Evolutionary conservation across 331 rosid genomes (phyloP).

Genomic region (Erythrophleum ivorense): DNA sequence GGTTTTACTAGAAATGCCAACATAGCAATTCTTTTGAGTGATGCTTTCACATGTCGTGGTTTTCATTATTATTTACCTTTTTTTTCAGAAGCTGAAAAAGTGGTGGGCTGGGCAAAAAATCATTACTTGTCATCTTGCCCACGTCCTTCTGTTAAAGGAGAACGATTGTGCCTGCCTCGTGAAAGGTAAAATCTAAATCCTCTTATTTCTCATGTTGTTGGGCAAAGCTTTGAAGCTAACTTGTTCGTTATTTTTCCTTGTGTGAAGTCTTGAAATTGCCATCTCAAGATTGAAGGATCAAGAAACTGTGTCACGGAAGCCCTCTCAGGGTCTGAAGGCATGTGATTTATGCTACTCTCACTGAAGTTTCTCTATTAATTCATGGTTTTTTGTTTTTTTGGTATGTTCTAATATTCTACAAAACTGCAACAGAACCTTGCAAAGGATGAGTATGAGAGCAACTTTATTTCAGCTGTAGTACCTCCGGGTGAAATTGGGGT

Average conservation of each 20-base stretch:
- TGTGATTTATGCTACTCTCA: slow-evolving; percentile 31
- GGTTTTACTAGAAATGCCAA: background rate
- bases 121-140: slow-evolving; percentile 78
- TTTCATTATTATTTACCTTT: slow-evolving; percentile 15
- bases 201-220: slow-evolving; percentile 5
- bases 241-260: slow-evolving; percentile 35
- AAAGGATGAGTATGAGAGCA: slow-evolving; percentile 93
- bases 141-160: slow-evolving; percentile 79
- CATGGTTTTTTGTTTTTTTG: background rate
- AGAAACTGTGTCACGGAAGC: slow-evolving; percentile 68
- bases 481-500: slow-evolving; percentile 98
- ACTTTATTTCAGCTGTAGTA: slow-evolving; percentile 91
- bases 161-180: slow-evolving; percentile 72
- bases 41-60: slow-evolving; percentile 16
- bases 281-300: slow-evolving; percentile 81
- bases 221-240: slow-evolving; percentile 36
- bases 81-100: slow-evolving; percentile 91
- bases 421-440: slow-evolving; percentile 78
- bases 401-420: slow-evolving; percentile 25
- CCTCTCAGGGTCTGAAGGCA: slow-evolving; percentile 92
- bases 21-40: background rate
- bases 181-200: slow-evolving; percentile 68
- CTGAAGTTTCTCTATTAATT: slow-evolving; percentile 22
- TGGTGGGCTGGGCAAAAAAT: slow-evolving; percentile 96
- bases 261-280: slow-evolving; percentile 82